These are phyloP conservation scores for Ilex asprella DNA, from an alignment of 257 asterid genomes.

Conservation along the genomic window DNA sequence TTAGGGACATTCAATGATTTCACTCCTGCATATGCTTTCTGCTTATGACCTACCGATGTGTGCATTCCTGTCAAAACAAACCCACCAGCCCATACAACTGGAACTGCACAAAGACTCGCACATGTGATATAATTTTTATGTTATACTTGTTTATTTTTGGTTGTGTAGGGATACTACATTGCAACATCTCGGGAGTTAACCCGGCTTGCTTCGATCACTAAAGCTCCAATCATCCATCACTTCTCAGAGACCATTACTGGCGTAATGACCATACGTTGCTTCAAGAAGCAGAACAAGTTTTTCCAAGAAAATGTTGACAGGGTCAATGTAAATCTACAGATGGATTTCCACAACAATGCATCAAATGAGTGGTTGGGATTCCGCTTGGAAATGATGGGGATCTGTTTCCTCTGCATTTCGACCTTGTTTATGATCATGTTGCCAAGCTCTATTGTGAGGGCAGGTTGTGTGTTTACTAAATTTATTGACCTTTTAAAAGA, in stretches of 20 bases:
- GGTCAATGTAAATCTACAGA: conserved; percentile 46
- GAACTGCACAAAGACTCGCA: no score
- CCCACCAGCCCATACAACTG: no score
- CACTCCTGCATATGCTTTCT: no score
- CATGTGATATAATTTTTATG: neutral
- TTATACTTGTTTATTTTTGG: neutral
- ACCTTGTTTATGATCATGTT: conserved; percentile 42
- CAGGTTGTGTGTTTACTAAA: conserved; percentile 34
- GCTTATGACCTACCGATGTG: no score
- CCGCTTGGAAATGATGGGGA: conserved; percentile 69
- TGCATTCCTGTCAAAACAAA: no score
- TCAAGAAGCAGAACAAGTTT: conserved; percentile 44
- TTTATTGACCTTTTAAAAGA: neutral
- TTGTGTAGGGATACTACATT: conserved; percentile 49
- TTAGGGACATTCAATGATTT: no score
- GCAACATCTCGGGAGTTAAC: conserved; percentile 72
- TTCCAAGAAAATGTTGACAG: conserved; percentile 40
- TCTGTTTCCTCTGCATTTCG: conserved; percentile 42
- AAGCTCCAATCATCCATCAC: conserved; percentile 73
- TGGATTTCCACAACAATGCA: conserved; percentile 62
- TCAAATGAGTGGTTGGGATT: conserved; percentile 78
- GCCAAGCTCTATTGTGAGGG: conserved; percentile 45
- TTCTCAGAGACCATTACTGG: conserved; percentile 70
- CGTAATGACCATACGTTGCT: conserved; percentile 60
- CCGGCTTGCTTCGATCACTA: conserved; percentile 54